A percentile compares a stretch with the other conserved stretches of the same genome.
Evolutionary conservation across 352 stramenopile genomes (phyloP).

Genomic region (Phytophthora tentaculata): DNA sequence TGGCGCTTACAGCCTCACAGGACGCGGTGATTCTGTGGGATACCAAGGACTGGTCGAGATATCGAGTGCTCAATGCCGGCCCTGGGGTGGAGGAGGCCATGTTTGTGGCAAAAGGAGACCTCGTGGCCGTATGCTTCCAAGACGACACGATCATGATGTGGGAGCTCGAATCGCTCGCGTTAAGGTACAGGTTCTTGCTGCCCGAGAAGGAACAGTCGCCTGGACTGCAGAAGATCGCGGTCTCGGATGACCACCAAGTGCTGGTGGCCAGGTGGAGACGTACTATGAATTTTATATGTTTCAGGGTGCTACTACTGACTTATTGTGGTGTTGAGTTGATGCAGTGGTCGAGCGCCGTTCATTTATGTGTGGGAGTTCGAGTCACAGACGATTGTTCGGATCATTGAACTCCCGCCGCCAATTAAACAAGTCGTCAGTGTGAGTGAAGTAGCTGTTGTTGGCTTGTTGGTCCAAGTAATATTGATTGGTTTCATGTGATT

Average conservation of each 20-base stretch:
- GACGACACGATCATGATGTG: constrained; percentile 90
- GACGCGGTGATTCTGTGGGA: constrained; percentile 88
- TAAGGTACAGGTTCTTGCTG: constrained; percentile 78
- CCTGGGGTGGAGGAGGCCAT: constrained; percentile 66
- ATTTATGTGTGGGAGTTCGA: constrained; percentile 89
- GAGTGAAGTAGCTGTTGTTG: constrained; percentile 6
- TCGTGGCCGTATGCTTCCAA: constrained; percentile 84
- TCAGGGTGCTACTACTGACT: constrained; percentile 2
- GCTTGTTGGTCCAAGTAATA: not conserved
- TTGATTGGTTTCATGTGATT: constrained; percentile 3
- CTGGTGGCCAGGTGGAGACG: constrained; percentile 71
- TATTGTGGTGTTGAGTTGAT: not conserved
- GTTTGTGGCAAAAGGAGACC: constrained; percentile 64
- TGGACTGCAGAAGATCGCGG: constrained; percentile 66
- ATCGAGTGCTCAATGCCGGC: constrained; percentile 79
- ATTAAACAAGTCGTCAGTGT: constrained; percentile 74
- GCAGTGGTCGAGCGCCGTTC: constrained; percentile 71
- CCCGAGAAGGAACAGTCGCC: constrained; percentile 68
- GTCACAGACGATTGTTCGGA: constrained; percentile 83
- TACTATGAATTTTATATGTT: not conserved
- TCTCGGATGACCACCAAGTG: constrained; percentile 80
- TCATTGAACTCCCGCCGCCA: constrained; percentile 81
- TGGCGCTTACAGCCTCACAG: constrained; percentile 78
- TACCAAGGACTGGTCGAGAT: constrained; percentile 84
- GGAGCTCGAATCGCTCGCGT: constrained; percentile 73